Conservation (phyloP, 1,139 yeast species). For the Pneumocystis oryctolagi region DNA sequence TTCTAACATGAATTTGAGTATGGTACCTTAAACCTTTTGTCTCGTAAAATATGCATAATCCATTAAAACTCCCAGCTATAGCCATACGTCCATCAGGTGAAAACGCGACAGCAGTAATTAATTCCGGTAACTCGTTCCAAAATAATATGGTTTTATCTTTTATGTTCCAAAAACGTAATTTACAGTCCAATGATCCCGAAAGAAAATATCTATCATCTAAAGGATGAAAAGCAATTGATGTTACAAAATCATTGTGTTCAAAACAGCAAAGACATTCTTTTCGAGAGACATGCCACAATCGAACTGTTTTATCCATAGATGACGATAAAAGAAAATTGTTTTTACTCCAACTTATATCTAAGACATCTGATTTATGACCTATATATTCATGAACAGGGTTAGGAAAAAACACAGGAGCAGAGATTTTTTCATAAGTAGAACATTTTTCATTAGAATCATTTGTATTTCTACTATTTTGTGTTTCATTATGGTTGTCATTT, state of each 20-base stretch:
- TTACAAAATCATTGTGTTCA: conserved; percentile 65
- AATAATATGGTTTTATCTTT: conserved; percentile 51
- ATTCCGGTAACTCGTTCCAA: conserved; percentile 29
- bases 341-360: conserved; percentile 76
- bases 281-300: conserved; percentile 72
- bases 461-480: conserved; percentile 8
- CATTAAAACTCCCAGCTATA: conserved; percentile 71
- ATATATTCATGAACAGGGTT: conserved; percentile 44
- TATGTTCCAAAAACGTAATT: conserved; percentile 70
- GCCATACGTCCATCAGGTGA: conserved; percentile 55
- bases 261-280: conserved; percentile 49
- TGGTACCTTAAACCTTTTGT: conserved; percentile 48
- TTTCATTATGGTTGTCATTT: conserved; percentile 27
- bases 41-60: conserved; percentile 47
- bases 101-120: conserved; percentile 56
- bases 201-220: conserved; percentile 75
- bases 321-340: conserved; percentile 69
- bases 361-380: conserved; percentile 58
- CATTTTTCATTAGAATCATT: neutral
- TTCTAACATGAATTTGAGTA: conserved; percentile 39
- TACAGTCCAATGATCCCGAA: conserved; percentile 69
- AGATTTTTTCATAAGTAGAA: conserved; percentile 19
- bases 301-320: conserved; percentile 73
- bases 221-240: conserved; percentile 71
- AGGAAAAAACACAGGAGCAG: conserved; percentile 73